Evolutionary conservation across 805 yeast genomes (phyloP), one percentile per base, ranked within the genome.

Genomic region (Blastobotrys attinorum): DNA sequence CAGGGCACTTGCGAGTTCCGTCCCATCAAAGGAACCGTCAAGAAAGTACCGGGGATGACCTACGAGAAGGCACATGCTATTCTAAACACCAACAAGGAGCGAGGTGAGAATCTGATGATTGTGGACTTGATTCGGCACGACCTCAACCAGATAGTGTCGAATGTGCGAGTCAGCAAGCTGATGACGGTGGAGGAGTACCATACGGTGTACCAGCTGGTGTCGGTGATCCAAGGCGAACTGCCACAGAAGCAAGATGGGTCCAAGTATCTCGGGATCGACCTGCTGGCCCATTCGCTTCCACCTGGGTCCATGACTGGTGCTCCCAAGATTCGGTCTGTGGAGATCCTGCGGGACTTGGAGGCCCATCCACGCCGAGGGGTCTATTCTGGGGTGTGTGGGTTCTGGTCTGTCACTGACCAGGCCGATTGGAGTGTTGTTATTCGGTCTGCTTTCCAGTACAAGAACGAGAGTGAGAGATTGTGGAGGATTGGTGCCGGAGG

Each of bases 261-360:
- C n/a, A 44, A 43, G 22, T 79, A 72, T 51, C 66, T 72, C 10
- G 98, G 97, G 0, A 66, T 89, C 20, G 97, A 92, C 59, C 67
- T 90, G 2, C 69, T 92, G 10, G 73, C 77, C 17, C 77, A 77
- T 47, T 78, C 96, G 0, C 66, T 94, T 29, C 98, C 99, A 2
- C 96, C 99, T 0, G 99, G 99, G 0, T 90, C 97, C 0, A 92
- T 92, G 99, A 92, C 99, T 0, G 99, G 99, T 2, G 99, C 99
- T 0, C 99, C 99, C 2, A 92, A 92, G 65, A 83, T 81, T 54
- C 73, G 96, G 47, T 86, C 96, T 0, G 95, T 92, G 4, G 92
- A 90, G 60, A 61, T 94, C 3, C 67, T 92, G 22, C 83, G 81
- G 47, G 58, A 60, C 0, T 60, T 83, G 4, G 92, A 83, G 54